A percentile compares a stretch with the other conserved stretches of the same genome.
Conservation (phyloP, 148 eudicot genomes). For the Rhododendron ferrugineum region DNA sequence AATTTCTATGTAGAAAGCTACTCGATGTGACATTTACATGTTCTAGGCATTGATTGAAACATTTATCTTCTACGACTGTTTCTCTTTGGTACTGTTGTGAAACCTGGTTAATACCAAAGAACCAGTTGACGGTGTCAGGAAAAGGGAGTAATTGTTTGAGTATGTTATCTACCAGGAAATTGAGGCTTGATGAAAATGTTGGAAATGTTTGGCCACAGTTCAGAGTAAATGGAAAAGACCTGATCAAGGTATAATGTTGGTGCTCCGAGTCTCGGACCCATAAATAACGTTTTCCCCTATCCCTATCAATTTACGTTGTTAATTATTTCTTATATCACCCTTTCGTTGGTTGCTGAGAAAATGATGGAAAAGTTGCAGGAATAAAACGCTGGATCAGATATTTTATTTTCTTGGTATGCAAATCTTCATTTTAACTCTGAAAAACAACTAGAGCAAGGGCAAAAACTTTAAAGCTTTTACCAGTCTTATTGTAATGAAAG, state of each 20-base stretch:
- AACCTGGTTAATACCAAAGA: not conserved
- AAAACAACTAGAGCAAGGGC: not conserved
- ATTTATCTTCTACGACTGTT: not conserved
- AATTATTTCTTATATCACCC: not conserved
- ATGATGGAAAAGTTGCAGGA: not conserved
- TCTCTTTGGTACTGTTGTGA: not conserved
- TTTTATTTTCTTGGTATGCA: not conserved
- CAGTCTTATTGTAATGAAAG: not conserved
- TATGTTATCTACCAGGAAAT: conserved; percentile 47
- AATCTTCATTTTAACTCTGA: not conserved
- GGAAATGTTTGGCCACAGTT: conserved; percentile 88
- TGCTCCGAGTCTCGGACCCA: not conserved
- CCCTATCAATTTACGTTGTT: not conserved
- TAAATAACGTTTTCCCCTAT: not conserved
- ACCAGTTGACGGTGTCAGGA: not conserved
- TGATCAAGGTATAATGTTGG: conserved; percentile 52
- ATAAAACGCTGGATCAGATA: not conserved
- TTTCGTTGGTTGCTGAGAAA: conserved; percentile 3
- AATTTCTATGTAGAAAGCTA: not conserved
- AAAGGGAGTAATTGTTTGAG: conserved; percentile 9
- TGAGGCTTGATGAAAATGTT: conserved; percentile 78
- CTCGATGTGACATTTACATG: not conserved
- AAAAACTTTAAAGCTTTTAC: not conserved
- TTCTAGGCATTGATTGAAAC: not conserved
- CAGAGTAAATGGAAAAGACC: conserved; percentile 63